Base-by-base conservation (phyloP, 1,139 yeast genomes). In the Scheffersomyces parashehatae region DNA sequence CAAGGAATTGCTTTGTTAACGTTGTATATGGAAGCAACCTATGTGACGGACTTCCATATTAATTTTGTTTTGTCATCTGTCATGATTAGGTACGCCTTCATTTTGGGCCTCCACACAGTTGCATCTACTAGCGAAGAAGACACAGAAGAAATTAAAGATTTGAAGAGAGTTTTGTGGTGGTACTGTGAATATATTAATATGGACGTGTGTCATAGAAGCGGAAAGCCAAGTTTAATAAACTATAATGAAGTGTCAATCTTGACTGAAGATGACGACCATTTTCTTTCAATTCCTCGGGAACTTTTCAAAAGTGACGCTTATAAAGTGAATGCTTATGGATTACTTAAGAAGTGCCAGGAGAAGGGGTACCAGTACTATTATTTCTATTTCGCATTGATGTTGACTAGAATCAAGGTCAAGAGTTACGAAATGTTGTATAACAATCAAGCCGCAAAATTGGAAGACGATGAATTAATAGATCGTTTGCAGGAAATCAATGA, bases 11-110 rank as follows among this genome's bases (percentile, higher is more conserved):
- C 63, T 2, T 50, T 64, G 28, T 45, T 64, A 36, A 48, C 55
- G 7, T 30, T 56, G 9, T 62, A 53, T 36, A 47, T 63, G 26
- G 67, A 64, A 34, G 51, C 57, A 3, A 50, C 51, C 10, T 61
- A 56, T 48, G 43, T 59, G 5, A 52, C 62, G 10, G 62, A 59
- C 35, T 52, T 62, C 29, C 60, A 62, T 30, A 53, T 60, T 35
- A 58, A 58, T 37, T 54, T 54, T 39, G 48, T 48, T 12, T 45
- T 65, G 28, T 47, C 54, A 2, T 48, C 62, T 4, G 44, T 53
- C 9, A 56, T 64, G 34, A 54, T 61, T 5, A 49, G 63, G 20
- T 54, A 47, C 29, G 64, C 62, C 1, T 53, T 54, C 20, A 59
- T 52, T 30, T 30, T 55, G 24, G 64, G 64, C 1, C 35, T 58